Evolutionary conservation across 2,329 filamentous ascomycete species (phyloP), one percentile per base, ranked within the genome.

Genomic region (Venturia pyrina): DNA sequence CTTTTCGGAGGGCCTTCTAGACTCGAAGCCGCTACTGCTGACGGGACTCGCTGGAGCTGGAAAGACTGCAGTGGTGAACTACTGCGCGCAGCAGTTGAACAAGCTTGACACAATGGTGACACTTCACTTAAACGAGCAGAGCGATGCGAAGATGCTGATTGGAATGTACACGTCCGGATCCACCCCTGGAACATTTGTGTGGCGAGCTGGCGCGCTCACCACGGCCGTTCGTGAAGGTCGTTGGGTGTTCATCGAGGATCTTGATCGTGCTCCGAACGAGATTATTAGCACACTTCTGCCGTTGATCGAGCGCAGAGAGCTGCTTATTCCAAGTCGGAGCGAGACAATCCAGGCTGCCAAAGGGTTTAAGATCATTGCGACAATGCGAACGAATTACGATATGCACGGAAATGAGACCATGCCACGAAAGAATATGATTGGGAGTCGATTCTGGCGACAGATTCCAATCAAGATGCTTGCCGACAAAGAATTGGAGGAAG

Each of bases 201-300:
- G 95, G 95, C 87, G 90, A 67, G 86, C 95, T 3, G 95, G 95
- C 77, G 90, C 98, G 24, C 80, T 99, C 70, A 97, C 95, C 0
- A 96, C 91, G 40, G 96, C 96, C 44, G 92, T 98, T 2, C 88
- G 85, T 72, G 93, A 99, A 79, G 96, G 95, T 19, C 85, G 93
- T 72, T 99, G 95, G 96, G 90, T 99, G 7, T 82, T 99, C 69
- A 96, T 99, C 67, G 96, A 99, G 76, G 96, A 99, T 75, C 82
- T 99, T 50, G 93, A 99, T 74, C 87, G 93, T 68, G 95, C 95
- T 13, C 95, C 96, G 5, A 93, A 91, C 69, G 95, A 99, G 76
- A 90, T 99, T 61, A 87, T 99, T 75, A 96, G 93, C 74, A 92
- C 93, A 17, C 84, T 99, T 37, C 81, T 99, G 34, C 95, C 96